Percentiles rank a stretch among this genome's conserved stretches.
These are phyloP conservation scores for Suillus brevipes DNA, from an alignment of 768 basidiomycete species.

Conservation along the genomic window DNA sequence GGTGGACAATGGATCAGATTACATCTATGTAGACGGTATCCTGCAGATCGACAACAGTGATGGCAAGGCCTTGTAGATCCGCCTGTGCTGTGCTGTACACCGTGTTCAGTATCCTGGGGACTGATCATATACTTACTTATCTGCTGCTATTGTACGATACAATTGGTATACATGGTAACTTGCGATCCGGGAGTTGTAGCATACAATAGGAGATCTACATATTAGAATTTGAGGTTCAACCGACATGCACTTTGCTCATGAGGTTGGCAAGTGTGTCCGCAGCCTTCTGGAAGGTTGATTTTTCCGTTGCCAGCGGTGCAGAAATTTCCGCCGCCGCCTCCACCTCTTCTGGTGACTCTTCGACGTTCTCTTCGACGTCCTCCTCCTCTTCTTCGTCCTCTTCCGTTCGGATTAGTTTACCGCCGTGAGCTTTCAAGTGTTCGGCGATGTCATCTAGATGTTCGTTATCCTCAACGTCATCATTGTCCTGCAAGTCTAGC, in stretches of 20 bases:
- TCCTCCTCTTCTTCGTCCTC: conserved; percentile 83
- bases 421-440: conserved; percentile 63
- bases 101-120: conserved; percentile 9
- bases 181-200: conserved; percentile 1
- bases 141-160: conserved; percentile 13
- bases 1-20: background rate
- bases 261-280: conserved; percentile 65
- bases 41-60: conserved; percentile 13
- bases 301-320: conserved; percentile 18
- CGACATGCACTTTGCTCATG: conserved; percentile 62
- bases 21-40: conserved; percentile 19
- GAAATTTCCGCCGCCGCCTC: conserved; percentile 25
- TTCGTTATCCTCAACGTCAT: conserved; percentile 76
- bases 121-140: background rate
- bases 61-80: conserved; percentile 23
- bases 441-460: conserved; percentile 52
- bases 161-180: conserved; percentile 25
- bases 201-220: conserved; percentile 9
- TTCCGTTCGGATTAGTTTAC: conserved; percentile 65
- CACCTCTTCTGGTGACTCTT: conserved; percentile 33
- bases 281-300: conserved; percentile 31
- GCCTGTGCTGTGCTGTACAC: conserved; percentile 1
- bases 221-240: conserved; percentile 21
- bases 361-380: conserved; percentile 44
- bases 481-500: conserved; percentile 91